Evolutionary conservation across 257 asterid species (phyloP), one percentile per base, ranked within the genome.

Genomic region (Salvia splendens): DNA sequence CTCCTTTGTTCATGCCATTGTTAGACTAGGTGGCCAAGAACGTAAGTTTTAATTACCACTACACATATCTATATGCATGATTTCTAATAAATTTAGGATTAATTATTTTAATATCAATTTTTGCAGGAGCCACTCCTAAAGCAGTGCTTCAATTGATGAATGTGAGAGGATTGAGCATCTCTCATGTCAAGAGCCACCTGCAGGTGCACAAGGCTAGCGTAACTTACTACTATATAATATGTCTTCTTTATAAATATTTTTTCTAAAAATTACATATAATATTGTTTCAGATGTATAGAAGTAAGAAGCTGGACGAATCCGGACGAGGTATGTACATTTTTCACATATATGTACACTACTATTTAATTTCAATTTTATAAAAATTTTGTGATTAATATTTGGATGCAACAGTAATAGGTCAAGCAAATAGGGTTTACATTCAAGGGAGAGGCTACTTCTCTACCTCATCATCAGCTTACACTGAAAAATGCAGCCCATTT

Each of bases 111-210:
- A 24, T 24, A 24, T 20, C 24, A 20, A 20, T 0, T 24, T 40
- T 56, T 46, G 14, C 79, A 93, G 99, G 95, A 81, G 99, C 99
- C 30, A 93, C 99, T 45, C 99, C 99, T 0, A 90, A 92, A 82
- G 83, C 89, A 40, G 95, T 92, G 70, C 98, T 92, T 62, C 97
- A 92, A 61, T 35, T 89, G 83, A 92, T 92, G 98, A 87, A 87
- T 56, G 91, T 84, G 36, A 84, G 84, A 72, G 98, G 98, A 4
- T 85, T 92, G 11, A 86, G 89, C 83, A 92, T 93, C 64, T 89
- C 97, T 41, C 99, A 93, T 75, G 96, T 93, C 64, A 93, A 93
- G 78, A 93, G 99, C 74, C 99, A 93, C 77, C 78, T 93, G 55
- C 99, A 93, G 97, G 97, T 92, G 77, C 28, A 64, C 33, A 36